Percentiles rank a stretch among this genome's conserved stretches.
Conservation (phyloP, 1,139 yeast species). For the Zygosaccharomyces pseudobailii region DNA sequence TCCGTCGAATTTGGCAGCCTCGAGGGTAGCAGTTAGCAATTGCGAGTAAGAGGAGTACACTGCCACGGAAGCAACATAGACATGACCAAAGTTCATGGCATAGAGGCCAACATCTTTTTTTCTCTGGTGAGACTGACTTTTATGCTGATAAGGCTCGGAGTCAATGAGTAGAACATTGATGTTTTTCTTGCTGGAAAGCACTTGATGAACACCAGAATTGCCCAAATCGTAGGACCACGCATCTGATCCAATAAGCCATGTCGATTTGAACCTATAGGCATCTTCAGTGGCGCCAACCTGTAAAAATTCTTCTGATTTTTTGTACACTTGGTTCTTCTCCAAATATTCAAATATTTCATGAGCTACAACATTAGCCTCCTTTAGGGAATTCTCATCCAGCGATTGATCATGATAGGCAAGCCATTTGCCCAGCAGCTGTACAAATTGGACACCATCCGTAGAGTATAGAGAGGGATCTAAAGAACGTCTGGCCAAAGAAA, state of each 20-base stretch:
- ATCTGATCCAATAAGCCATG: constrained; percentile 92
- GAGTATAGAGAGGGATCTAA: constrained; percentile 48
- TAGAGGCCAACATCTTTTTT: constrained; percentile 93
- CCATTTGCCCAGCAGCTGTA: constrained; percentile 68
- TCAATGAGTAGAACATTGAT: constrained; percentile 84
- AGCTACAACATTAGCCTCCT: constrained; percentile 32
- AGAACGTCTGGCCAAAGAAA: constrained; percentile 45
- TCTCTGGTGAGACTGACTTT: constrained; percentile 38
- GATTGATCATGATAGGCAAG: constrained; percentile 41
- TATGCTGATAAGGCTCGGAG: constrained; percentile 66
- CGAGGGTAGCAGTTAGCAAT: constrained; percentile 79
- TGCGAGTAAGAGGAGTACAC: constrained; percentile 92
- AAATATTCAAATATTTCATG: constrained; percentile 41
- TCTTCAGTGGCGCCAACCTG: constrained; percentile 44
- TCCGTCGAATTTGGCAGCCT: constrained; percentile 83
- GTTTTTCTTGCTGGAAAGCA: constrained; percentile 69
- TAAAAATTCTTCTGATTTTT: constrained; percentile 39
- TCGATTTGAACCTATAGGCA: constrained; percentile 46
- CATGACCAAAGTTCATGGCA: constrained; percentile 90
- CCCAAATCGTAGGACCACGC: constrained; percentile 95
- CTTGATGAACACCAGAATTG: constrained; percentile 84
- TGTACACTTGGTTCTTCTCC: constrained; percentile 33
- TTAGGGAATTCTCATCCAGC: constrained; percentile 33
- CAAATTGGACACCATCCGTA: constrained; percentile 44
- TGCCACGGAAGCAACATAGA: constrained; percentile 93